Percentiles rank a stretch among this genome's conserved stretches.
phyloP scores from a whole-genome alignment of 2,329 filamentous ascomycete genomes.

The Phialocephala subalpina region DNA sequence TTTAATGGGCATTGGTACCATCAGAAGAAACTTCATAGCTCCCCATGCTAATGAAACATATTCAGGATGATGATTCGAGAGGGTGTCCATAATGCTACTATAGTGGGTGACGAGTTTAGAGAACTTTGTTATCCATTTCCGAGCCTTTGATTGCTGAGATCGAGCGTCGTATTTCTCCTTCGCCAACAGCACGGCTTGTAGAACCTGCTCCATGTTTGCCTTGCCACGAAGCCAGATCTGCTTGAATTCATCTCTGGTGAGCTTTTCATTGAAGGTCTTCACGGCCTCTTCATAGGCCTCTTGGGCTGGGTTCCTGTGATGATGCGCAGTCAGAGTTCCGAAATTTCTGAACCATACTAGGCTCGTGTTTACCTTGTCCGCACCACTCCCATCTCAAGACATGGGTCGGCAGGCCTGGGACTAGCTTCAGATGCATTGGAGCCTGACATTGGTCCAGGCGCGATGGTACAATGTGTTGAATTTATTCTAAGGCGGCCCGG shows the following conservation, averaged over 20 bases:
- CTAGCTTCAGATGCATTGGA: background rate
- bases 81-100: slow-evolving; percentile 13
- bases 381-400: background rate
- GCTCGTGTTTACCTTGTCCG: background rate
- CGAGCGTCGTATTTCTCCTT: slow-evolving; percentile 4
- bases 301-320: slow-evolving; percentile 8
- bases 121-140: slow-evolving; percentile 12
- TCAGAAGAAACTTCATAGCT: slow-evolving; percentile 32
- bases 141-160: background rate
- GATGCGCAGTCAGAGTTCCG: background rate
- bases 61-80: slow-evolving; percentile 24
- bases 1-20: slow-evolving; percentile 25
- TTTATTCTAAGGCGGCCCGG: background rate
- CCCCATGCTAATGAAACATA: slow-evolving; percentile 24
- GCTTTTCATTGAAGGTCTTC: slow-evolving; percentile 9
- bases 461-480: background rate
- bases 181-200: background rate
- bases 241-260: slow-evolving; percentile 12
- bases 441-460: background rate
- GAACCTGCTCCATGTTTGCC: background rate
- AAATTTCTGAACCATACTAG: background rate
- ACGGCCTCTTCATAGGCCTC: slow-evolving; percentile 11
- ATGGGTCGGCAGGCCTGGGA: background rate
- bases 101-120: slow-evolving; percentile 15
- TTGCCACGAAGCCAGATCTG: slow-evolving; percentile 8